These are phyloP conservation scores for Leishmania arabica DNA, from an alignment of 208 protist genomes.

Conservation along the genomic window DNA sequence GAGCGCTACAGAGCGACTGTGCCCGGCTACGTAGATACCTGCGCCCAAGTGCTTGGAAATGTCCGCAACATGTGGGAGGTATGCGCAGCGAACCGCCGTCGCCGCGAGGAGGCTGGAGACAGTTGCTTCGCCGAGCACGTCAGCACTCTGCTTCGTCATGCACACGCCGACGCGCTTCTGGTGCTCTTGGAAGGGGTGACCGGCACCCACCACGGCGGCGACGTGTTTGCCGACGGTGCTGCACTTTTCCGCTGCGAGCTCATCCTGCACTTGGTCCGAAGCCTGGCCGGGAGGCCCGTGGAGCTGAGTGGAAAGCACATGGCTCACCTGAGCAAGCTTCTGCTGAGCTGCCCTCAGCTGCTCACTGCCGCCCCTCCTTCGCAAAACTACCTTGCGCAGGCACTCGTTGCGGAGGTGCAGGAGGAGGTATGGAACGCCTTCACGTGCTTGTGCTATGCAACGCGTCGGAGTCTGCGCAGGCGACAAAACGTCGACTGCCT, in stretches of 20 bases:
- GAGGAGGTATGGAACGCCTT: constrained; percentile 17
- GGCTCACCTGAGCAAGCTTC: constrained; percentile 23
- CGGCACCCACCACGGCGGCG: background rate
- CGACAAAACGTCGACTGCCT: constrained; percentile 25
- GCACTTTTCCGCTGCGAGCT: background rate
- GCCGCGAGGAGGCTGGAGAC: background rate
- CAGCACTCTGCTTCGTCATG: background rate
- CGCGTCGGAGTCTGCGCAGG: constrained; percentile 28
- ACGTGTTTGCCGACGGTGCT: background rate
- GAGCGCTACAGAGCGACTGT: background rate
- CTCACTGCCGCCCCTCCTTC: background rate
- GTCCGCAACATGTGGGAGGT: background rate
- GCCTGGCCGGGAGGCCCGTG: background rate
- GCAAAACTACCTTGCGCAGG: background rate
- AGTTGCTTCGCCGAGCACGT: background rate
- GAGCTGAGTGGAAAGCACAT: constrained; percentile 21
- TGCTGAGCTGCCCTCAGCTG: constrained; percentile 3
- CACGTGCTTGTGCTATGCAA: constrained; percentile 30
- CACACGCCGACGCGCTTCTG: constrained; percentile 52
- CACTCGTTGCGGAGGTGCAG: background rate
- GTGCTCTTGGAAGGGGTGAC: constrained; percentile 43
- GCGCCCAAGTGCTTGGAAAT: background rate
- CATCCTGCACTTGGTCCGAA: constrained; percentile 5
- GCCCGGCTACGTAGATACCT: constrained; percentile 8
- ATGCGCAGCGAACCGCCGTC: background rate